phyloP scores from a whole-genome alignment of 371 early-diverging fungal genomes.

The Circinella minor region DNA sequence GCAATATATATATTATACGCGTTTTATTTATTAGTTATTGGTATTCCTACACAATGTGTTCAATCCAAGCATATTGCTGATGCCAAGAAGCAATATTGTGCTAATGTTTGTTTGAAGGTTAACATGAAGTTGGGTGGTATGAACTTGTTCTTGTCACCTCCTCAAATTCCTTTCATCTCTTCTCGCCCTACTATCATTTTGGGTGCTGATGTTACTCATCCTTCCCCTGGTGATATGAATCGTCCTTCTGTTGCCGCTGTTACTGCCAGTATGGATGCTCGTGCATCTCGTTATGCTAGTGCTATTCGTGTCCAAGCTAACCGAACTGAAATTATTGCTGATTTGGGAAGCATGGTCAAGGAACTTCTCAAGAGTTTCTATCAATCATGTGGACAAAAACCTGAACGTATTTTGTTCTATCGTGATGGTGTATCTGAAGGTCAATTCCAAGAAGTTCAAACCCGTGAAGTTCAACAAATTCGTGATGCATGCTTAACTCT shows the following conservation, averaged over 20 bases:
- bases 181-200: conserved; percentile 88
- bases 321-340: conserved; percentile 88
- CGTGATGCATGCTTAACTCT: conserved; percentile 75
- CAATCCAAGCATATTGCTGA: conserved; percentile 70
- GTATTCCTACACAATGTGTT: conserved; percentile 92
- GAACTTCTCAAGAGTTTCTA: conserved; percentile 85
- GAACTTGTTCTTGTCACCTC: conserved; percentile 68
- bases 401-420: conserved; percentile 91
- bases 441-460: conserved; percentile 83
- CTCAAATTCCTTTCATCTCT: conserved; percentile 65
- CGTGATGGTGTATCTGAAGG: conserved; percentile 95
- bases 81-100: conserved; percentile 68
- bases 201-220: conserved; percentile 93
- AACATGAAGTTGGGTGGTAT: conserved; percentile 88
- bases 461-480: conserved; percentile 85
- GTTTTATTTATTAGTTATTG: conserved; percentile 55
- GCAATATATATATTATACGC: too few species aligned
- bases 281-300: conserved; percentile 85
- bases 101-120: conserved; percentile 85
- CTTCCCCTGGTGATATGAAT: conserved; percentile 69
- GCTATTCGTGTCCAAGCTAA: conserved; percentile 84
- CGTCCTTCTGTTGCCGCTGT: conserved; percentile 80
- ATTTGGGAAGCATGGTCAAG: conserved; percentile 81
- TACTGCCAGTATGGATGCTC: conserved; percentile 86
- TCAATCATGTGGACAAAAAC: conserved; percentile 74